Percentiles rank a stretch among this genome's conserved stretches.
Evolutionary conservation across 2,329 filamentous ascomycete genomes (phyloP).

Genomic region (Curvularia verruculosa): DNA sequence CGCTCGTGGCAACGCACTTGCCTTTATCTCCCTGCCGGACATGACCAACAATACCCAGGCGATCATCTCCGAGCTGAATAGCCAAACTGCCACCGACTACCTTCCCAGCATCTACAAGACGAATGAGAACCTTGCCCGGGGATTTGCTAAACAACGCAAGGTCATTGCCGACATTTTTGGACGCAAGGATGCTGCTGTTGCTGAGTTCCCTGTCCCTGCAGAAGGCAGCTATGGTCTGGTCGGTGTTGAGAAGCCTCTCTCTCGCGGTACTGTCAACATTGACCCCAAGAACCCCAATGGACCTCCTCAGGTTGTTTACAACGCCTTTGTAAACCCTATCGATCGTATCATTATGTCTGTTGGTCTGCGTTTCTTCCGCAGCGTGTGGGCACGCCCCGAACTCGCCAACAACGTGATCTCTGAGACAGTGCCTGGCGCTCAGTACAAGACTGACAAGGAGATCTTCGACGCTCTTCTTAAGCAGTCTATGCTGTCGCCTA

Average conservation of each 20-base stretch:
- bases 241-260: constrained; percentile 42
- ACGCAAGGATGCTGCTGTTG: constrained; percentile 30
- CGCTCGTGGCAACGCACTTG: constrained; percentile 33
- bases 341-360: constrained; percentile 40
- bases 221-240: constrained; percentile 36
- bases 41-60: constrained; percentile 23
- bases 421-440: constrained; percentile 32
- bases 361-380: constrained; percentile 44
- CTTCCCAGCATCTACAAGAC: constrained; percentile 33
- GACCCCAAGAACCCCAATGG: constrained; percentile 38
- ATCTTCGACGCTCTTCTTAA: constrained; percentile 28
- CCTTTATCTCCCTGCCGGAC: constrained; percentile 35
- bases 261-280: constrained; percentile 45
- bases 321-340: constrained; percentile 38
- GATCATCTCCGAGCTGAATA: constrained; percentile 10
- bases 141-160: constrained; percentile 32
- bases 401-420: constrained; percentile 30
- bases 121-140: constrained; percentile 28
- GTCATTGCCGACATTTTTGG: constrained; percentile 32
- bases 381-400: constrained; percentile 34
- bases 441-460: constrained; percentile 31
- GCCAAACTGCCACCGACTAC: constrained; percentile 24
- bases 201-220: constrained; percentile 46
- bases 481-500: constrained; percentile 30
- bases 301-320: constrained; percentile 34